These are phyloP conservation scores for Zygoascus flipseniorum DNA, from an alignment of 805 yeast species.

Conservation along the genomic window DNA sequence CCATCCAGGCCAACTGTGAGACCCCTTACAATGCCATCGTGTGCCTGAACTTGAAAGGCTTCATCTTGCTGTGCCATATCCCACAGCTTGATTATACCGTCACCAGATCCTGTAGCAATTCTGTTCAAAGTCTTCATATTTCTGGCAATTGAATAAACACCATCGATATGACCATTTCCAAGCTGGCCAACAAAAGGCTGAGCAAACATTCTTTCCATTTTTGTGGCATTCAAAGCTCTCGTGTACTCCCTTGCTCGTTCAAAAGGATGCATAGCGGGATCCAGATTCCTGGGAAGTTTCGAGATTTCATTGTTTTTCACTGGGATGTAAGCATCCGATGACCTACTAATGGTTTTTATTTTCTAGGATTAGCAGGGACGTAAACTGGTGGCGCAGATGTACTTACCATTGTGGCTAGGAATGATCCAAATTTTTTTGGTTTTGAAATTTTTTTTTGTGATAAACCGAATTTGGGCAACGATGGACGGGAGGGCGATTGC, in stretches of 20 bases:
- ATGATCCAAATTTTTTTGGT: not conserved
- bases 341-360: conserved; percentile 80
- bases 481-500: too few relatives aligned
- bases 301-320: conserved; percentile 85
- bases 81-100: conserved; percentile 93
- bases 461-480: too few relatives aligned
- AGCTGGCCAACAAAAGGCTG: conserved; percentile 93
- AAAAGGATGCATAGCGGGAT: conserved; percentile 93
- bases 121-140: conserved; percentile 61
- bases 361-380: conserved; percentile 36
- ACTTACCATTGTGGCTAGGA: not conserved
- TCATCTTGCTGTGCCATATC: conserved; percentile 75
- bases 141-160: conserved; percentile 80
- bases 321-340: conserved; percentile 88
- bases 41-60: conserved; percentile 72
- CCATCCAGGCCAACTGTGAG: conserved; percentile 62
- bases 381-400: not conserved
- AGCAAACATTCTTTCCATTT: conserved; percentile 93
- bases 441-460: not conserved
- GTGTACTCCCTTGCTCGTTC: conserved; percentile 96
- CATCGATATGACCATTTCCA: conserved; percentile 93
- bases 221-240: conserved; percentile 88
- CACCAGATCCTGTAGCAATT: conserved; percentile 90
- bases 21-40: conserved; percentile 83
- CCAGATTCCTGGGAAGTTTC: conserved; percentile 76